Conservation (phyloP, 352 stramenopile species). For the Pythium dissotocum region DNA sequence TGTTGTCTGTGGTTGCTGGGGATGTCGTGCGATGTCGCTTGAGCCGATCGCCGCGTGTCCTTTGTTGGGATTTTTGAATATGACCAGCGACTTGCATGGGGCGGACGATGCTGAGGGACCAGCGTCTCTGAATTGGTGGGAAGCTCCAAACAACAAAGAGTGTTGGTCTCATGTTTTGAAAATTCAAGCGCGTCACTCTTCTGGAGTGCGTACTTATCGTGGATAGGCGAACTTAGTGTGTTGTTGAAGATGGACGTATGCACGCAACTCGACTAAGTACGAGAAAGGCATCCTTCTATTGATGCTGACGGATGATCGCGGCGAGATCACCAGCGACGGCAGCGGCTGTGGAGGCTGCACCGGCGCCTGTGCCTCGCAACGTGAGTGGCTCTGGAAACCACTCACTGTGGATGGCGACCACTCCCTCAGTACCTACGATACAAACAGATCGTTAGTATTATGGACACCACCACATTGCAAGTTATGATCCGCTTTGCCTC, state of each 20-base stretch:
- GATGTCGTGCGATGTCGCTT: not conserved
- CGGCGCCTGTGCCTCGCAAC: slow-evolving; percentile 61
- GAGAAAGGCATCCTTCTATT: not conserved
- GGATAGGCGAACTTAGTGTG: not conserved
- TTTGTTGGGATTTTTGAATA: slow-evolving; percentile 25
- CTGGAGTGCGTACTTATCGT: slow-evolving; percentile 19
- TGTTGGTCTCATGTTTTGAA: slow-evolving; percentile 29
- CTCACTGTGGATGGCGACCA: slow-evolving; percentile 54
- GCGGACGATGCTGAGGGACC: slow-evolving; percentile 12
- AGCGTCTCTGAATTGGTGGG: not conserved
- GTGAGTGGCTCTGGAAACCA: slow-evolving; percentile 63
- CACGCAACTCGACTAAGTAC: slow-evolving; percentile 21
- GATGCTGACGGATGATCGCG: slow-evolving; percentile 8
- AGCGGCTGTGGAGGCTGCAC: slow-evolving; percentile 55
- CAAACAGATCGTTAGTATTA: not conserved
- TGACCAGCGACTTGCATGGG: not conserved
- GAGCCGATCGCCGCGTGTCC: not conserved
- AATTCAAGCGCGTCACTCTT: slow-evolving; percentile 36
- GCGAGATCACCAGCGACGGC: slow-evolving; percentile 56
- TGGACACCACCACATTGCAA: too few species aligned
- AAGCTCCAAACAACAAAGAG: slow-evolving; percentile 6
- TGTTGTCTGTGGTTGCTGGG: slow-evolving; percentile 23
- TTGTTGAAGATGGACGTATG: slow-evolving; percentile 15
- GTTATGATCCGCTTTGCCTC: not conserved
- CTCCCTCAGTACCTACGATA: slow-evolving; percentile 53